Base-by-base conservation (phyloP, 2,329 filamentous ascomycete species). In the Diatrype stigma region DNA sequence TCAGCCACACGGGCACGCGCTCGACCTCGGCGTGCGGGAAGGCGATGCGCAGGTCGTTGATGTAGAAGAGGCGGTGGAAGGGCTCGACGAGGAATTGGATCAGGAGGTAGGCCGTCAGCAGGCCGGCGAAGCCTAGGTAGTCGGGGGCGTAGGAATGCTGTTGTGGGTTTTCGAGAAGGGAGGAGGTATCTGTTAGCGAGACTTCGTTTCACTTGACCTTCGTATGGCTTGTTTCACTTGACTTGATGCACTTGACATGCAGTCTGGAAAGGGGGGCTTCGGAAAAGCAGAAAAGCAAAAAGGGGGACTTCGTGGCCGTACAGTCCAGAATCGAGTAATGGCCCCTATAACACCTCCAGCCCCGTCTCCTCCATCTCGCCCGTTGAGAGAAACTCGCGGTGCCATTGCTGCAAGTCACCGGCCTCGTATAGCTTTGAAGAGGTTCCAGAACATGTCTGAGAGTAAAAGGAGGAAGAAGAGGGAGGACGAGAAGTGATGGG, bases 21-120 rank as follows among this genome's bases (percentile, higher is more conserved):
- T 99, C 92, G 47, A 87, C 72, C 51, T 87, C 78, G 21, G 94
- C 90, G 70, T 96, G 88, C 1, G 94, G 94, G 64, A 87, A 96
- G 57, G 90, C 86, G 53, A 97, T 90, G 46, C 84, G 77, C 22
- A 89, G 79, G 67, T 97, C 90, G 66, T 91, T 88, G 55, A 97
- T 81, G 57, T 84, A 88, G 73, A 99, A 97, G 83, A 96, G 88
- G 71, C 90, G 90, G 68, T 97, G 91, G 67, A 97, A 97, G 0
- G 94, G 94, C 54, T 86, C 85, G 60, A 89, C 79, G 58, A 87
- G 77, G 61, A 88, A 73, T 69, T 84, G 77, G 42, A 90, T 77
- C 80, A 85, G 61, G 17, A 87, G 69, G 70, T 89, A 94, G 47
- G 78, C 81, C 5, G 77, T 73, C 7, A 90, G 63, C n/a, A 97